Evolutionary conservation across 306 rosid genomes (phyloP).

Genomic region (Fagus crenata): DNA sequence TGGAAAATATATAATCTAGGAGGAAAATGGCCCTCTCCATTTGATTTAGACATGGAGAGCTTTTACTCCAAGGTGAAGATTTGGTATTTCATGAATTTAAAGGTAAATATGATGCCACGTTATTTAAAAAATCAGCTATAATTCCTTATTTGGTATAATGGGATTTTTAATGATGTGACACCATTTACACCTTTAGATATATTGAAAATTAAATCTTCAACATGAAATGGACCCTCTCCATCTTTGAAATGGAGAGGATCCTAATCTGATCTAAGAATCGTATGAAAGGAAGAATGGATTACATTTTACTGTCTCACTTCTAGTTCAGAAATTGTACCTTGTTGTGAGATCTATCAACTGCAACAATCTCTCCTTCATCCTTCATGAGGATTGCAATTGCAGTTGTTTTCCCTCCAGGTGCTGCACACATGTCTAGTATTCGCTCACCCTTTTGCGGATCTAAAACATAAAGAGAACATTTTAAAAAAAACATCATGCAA

Average conservation of each 20-base stretch:
- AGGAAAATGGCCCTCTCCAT: not conserved
- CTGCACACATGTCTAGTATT: conserved; percentile 97
- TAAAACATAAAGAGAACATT: conserved; percentile 29
- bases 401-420: conserved; percentile 97
- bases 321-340: conserved; percentile 56
- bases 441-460: conserved; percentile 92
- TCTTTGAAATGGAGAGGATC: too few species aligned
- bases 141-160: too few species aligned
- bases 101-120: too few species aligned
- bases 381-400: conserved; percentile 93
- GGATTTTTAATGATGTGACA: too few species aligned
- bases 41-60: too few species aligned
- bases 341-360: conserved; percentile 92
- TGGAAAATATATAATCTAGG: not conserved
- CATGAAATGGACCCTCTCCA: too few species aligned
- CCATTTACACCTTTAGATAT: too few species aligned
- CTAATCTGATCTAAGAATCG: not conserved
- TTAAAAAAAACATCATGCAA: conserved; percentile 4
- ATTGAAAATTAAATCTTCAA: too few species aligned
- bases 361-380: conserved; percentile 88
- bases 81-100: too few species aligned
- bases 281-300: conserved; percentile 13
- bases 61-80: too few species aligned
- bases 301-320: conserved; percentile 10
- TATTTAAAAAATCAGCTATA: too few species aligned